These are phyloP conservation scores for Pseudoneurospora amorphoporcata DNA, from an alignment of 495 filamentous ascomycete species.

Conservation along the genomic window DNA sequence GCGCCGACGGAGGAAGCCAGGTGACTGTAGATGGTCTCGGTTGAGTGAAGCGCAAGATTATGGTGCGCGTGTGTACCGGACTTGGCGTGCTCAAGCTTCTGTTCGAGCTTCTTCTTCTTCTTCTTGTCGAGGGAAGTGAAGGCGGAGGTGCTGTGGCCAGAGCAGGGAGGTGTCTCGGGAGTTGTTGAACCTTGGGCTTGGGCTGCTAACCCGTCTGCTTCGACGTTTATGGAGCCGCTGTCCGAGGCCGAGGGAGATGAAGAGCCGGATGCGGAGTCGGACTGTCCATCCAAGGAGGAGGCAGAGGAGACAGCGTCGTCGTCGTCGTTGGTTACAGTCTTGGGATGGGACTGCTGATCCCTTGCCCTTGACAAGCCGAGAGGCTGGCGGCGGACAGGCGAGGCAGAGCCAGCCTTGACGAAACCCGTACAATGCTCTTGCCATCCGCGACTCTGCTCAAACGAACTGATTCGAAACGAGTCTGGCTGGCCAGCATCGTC, in stretches of 20 bases:
- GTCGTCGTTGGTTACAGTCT: background rate
- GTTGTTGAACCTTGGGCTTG: background rate
- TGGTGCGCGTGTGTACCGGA: background rate
- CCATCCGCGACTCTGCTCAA: conserved; percentile 20
- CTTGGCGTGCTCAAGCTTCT: conserved; percentile 5
- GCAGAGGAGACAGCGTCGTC: background rate
- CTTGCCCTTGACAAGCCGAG: conserved; percentile 4
- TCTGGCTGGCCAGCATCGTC: background rate
- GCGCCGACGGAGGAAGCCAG: conserved; percentile 14
- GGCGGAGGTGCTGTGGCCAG: background rate
- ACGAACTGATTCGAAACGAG: conserved; percentile 32
- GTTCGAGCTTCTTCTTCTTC: background rate
- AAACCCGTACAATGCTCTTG: conserved; percentile 26
- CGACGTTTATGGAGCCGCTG: background rate
- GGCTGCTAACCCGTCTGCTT: background rate
- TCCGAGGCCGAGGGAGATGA: conserved; percentile 12
- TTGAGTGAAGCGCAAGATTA: background rate
- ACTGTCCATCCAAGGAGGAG: background rate
- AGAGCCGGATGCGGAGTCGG: conserved; percentile 7
- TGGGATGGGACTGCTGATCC: conserved; percentile 3
- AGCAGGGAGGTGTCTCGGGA: conserved; percentile 7
- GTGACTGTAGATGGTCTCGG: conserved; percentile 9
- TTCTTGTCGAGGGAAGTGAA: background rate
- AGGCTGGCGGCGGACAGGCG: conserved; percentile 10
- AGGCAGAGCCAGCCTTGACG: conserved; percentile 21